Conservation (phyloP, 768 basidiomycete genomes). For the Tylopilus subfusipes region DNA sequence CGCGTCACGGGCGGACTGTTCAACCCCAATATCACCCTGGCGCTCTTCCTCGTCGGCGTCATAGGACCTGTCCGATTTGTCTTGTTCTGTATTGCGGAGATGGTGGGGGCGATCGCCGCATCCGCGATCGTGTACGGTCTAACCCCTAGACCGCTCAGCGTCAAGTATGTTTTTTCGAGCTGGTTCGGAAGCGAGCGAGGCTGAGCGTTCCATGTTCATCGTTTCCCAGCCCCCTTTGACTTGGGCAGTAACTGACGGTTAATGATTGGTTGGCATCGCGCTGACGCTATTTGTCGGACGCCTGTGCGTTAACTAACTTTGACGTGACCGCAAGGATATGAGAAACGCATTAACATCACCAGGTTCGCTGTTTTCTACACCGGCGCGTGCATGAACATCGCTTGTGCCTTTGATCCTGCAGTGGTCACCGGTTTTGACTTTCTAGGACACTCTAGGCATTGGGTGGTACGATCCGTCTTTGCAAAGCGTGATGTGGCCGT, state of each 20-base stretch:
- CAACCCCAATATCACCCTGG: slow-evolving; percentile 60
- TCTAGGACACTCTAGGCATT: slow-evolving; percentile 43
- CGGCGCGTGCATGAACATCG: slow-evolving; percentile 66
- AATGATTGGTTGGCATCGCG: slow-evolving; percentile 54
- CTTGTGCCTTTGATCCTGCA: slow-evolving; percentile 67
- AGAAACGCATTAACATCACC: neutral
- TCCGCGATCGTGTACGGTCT: slow-evolving; percentile 53
- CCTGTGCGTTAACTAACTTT: slow-evolving; percentile 38
- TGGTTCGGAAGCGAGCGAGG: neutral
- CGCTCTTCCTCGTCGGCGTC: slow-evolving; percentile 54
- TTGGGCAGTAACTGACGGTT: slow-evolving; percentile 2
- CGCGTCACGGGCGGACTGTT: slow-evolving; percentile 62
- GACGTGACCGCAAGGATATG: neutral
- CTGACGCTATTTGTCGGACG: slow-evolving; percentile 62
- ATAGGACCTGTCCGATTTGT: slow-evolving; percentile 55
- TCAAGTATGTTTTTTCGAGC: slow-evolving; percentile 41
- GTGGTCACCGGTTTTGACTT: slow-evolving; percentile 54
- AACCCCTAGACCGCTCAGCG: slow-evolving; percentile 51
- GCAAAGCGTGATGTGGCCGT: neutral
- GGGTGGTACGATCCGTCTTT: slow-evolving; percentile 49
- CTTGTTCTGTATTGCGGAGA: slow-evolving; percentile 59
- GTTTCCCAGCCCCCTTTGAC: neutral
- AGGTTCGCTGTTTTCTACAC: slow-evolving; percentile 63
- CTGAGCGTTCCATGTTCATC: slow-evolving; percentile 2
- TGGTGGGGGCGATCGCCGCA: slow-evolving; percentile 57